Evolutionary conservation across 371 early-diverging fungal genomes (phyloP), one percentile per base, ranked within the genome.

Genomic region (Lichtheimia ramosa): DNA sequence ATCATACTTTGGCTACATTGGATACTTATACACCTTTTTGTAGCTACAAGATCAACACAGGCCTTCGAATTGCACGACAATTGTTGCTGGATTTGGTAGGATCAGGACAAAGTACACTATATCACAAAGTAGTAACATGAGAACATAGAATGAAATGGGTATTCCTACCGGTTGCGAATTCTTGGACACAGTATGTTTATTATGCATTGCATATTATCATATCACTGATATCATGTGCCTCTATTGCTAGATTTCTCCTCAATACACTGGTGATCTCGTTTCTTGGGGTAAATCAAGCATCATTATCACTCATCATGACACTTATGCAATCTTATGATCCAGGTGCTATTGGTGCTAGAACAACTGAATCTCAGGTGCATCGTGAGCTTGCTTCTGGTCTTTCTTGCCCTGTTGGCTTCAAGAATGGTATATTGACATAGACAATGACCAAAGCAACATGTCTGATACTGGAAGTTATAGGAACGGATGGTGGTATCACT

Each of bases 401-500:
- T 42, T 94, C 94, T 34, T 93, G 93, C 77, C 95, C 96, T 40
- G 89, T 94, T 54, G 96, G 96, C 4, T 95, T 95, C 89, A 96
- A 96, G 80, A 93, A 92, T 68, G 91, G 90, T 65, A 46, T 0
- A 5, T 46, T 46, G n/a, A 21, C 10, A 6, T 46, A 10, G 5
- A 18, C 59, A 53, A 58, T 40, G 27, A 4, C 2, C 48, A 40
- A 24, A 24, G 27, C 13, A 18, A 2, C 42, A 18, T 20, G 43
- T 75, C 53, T 78, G 81, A 7, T n/a, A 28, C 48, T 68, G 72
- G 21, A 68, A 54, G 21, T 16, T 16, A 46, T 21, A 46, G 46
- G 46, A 18, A 96, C 96, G 5, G 94, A 95, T 69, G 96, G 96
- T 55, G 85, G 87, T 60, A 83, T 91, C 48, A 79, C 77, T 39